Percentiles rank a stretch among this genome's conserved stretches.
phyloP scores from a whole-genome alignment of 768 basidiomycete species.

The Leccinum subtestaceum region DNA sequence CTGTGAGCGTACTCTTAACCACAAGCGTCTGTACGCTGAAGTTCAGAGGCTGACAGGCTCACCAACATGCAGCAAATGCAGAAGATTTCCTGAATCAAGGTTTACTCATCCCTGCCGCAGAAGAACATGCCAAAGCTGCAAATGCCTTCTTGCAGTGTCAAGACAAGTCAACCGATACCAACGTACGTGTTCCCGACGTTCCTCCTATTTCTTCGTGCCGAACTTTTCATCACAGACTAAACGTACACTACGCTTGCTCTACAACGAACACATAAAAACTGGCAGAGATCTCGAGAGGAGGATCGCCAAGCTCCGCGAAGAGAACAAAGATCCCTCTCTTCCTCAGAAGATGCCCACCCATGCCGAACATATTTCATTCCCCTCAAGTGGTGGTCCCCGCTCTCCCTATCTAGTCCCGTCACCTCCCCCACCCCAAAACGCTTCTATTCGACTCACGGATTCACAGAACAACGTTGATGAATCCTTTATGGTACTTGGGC shows the following conservation, averaged over 20 bases:
- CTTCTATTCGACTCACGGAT: slow-evolving; percentile 39
- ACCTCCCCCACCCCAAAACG: slow-evolving; percentile 45
- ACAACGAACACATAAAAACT: slow-evolving; percentile 70
- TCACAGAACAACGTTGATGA: slow-evolving; percentile 72
- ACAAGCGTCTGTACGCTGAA: not conserved
- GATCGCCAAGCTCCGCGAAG: slow-evolving; percentile 68
- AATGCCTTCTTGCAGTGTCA: slow-evolving; percentile 71
- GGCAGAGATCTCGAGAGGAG: slow-evolving; percentile 69
- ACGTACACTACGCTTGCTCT: slow-evolving; percentile 70
- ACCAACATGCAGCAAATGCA: slow-evolving; percentile 78
- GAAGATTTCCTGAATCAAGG: slow-evolving; percentile 69
- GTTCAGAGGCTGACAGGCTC: slow-evolving; percentile 50
- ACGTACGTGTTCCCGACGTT: slow-evolving; percentile 42
- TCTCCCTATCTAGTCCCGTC: slow-evolving; percentile 37
- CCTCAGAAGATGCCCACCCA: slow-evolving; percentile 53
- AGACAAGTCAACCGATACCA: slow-evolving; percentile 69
- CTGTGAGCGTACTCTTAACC: slow-evolving; percentile 33
- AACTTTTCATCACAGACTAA: slow-evolving; percentile 52
- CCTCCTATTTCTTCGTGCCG: not conserved
- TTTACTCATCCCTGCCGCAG: slow-evolving; percentile 65
- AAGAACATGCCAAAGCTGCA: slow-evolving; percentile 75
- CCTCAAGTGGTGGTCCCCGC: slow-evolving; percentile 13
- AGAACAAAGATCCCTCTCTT: slow-evolving; percentile 72
- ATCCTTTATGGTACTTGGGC: slow-evolving; percentile 86
- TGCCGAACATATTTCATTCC: slow-evolving; percentile 24